These are phyloP conservation scores for Hypholoma fasciculare DNA, from an alignment of 768 basidiomycete genomes.

Conservation along the genomic window DNA sequence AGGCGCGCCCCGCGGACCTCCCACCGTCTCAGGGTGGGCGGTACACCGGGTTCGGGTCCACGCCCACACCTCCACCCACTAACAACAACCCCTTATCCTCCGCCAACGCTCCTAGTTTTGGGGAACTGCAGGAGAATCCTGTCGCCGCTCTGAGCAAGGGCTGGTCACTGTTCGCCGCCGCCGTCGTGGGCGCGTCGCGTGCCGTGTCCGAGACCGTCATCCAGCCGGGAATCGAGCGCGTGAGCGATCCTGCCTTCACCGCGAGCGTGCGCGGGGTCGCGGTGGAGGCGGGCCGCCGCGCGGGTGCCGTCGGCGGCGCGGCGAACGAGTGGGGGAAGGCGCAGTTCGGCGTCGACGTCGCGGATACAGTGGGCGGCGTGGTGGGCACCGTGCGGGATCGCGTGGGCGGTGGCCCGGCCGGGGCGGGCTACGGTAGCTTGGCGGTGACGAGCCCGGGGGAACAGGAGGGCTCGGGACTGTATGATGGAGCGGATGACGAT, in stretches of 20 bases:
- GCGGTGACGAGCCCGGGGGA: conserved; percentile 36
- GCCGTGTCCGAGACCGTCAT: conserved; percentile 86
- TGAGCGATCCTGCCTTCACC: conserved; percentile 79
- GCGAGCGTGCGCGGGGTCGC: conserved; percentile 74
- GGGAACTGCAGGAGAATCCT: conserved; percentile 87
- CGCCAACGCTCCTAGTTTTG: conserved; percentile 72
- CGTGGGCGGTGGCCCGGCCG: conserved; percentile 53
- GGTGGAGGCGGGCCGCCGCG: conserved; percentile 64
- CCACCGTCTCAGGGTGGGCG: conserved; percentile 94
- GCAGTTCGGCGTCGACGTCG: conserved; percentile 85
- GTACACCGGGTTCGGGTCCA: conserved; percentile 91
- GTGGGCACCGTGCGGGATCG: conserved; percentile 63
- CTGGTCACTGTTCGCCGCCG: conserved; percentile 93
- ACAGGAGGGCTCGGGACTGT: conserved; percentile 60
- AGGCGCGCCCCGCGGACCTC: conserved; percentile 69
- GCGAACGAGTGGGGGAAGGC: conserved; percentile 79
- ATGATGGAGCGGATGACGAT: conserved; percentile 63
- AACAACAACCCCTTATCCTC: conserved; percentile 76
- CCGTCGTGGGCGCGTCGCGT: conserved; percentile 75
- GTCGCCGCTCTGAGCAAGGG: conserved; percentile 86
- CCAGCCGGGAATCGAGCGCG: conserved; percentile 84
- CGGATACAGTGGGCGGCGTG: conserved; percentile 69
- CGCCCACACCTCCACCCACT: conserved; percentile 58
- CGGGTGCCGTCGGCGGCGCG: conserved; percentile 56
- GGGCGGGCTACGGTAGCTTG: conserved; percentile 52